Percentiles rank a stretch among this genome's conserved stretches.
Evolutionary conservation across 345 rosid species (phyloP).

Genomic region (Gossypium turneri): DNA sequence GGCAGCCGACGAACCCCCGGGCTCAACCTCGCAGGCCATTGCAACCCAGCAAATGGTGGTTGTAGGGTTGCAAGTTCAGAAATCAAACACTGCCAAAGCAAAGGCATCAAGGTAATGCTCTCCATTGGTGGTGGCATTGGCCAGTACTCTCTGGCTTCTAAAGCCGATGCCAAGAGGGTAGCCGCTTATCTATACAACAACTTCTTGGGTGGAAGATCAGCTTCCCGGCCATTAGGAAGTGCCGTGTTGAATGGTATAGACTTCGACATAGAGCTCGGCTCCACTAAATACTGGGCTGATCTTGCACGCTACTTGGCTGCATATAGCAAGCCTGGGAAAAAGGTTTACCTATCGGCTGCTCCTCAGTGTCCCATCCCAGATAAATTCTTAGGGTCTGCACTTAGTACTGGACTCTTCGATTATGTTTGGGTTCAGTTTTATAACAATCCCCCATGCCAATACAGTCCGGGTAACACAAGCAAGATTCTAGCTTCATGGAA

Average conservation of each 20-base stretch:
- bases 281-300: slow-evolving; percentile 38
- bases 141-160: slow-evolving; percentile 41
- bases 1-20: background rate
- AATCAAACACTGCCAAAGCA: slow-evolving; percentile 40
- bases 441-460: slow-evolving; percentile 14
- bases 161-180: slow-evolving; percentile 38
- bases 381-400: background rate
- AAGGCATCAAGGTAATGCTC: slow-evolving; percentile 54
- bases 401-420: slow-evolving; percentile 15
- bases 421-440: slow-evolving; percentile 20
- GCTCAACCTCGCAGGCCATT: background rate
- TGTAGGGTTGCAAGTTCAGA: slow-evolving; percentile 35
- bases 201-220: slow-evolving; percentile 43
- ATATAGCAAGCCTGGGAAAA: slow-evolving; percentile 30
- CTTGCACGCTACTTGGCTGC: slow-evolving; percentile 38
- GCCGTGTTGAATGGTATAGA: slow-evolving; percentile 58
- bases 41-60: slow-evolving; percentile 12
- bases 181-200: slow-evolving; percentile 42
- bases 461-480: background rate
- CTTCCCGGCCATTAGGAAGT: slow-evolving; percentile 47
- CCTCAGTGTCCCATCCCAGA: slow-evolving; percentile 33
- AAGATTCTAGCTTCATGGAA: slow-evolving; percentile 14
- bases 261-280: slow-evolving; percentile 50
- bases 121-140: slow-evolving; percentile 57
- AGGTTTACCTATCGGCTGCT: slow-evolving; percentile 56